Conservation (phyloP, 1,284 basidiomycete species). For the Exobasidium rhododendri region DNA sequence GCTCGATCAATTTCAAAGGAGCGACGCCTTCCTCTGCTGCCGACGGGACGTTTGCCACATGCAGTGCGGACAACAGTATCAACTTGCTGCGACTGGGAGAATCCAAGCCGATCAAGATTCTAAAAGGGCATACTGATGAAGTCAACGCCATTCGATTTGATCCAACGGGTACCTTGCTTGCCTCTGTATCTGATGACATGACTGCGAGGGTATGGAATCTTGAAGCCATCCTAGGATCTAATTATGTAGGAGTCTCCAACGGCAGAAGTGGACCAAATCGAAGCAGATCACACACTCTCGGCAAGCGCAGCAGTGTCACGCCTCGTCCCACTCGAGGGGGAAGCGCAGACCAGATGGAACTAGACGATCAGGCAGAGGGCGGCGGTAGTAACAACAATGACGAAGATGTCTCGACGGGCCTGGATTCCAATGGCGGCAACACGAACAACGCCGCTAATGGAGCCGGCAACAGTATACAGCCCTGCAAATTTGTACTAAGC, state of each 20-base stretch:
- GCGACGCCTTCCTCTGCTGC: constrained; percentile 6
- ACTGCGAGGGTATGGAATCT: constrained; percentile 49
- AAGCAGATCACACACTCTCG: not conserved
- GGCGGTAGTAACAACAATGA: too few species aligned
- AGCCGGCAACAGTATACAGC: not conserved
- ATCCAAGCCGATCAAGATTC: constrained; percentile 45
- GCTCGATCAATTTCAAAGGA: constrained; percentile 13
- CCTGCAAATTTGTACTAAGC: constrained; percentile 17
- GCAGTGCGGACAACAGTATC: constrained; percentile 52
- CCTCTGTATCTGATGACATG: constrained; percentile 49
- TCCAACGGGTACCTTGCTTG: constrained; percentile 49
- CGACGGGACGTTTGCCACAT: constrained; percentile 50
- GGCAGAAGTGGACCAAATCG: not conserved
- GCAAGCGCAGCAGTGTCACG: constrained; percentile 26
- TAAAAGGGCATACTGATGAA: constrained; percentile 51
- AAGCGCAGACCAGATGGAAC: constrained; percentile 31
- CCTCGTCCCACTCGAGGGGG: constrained; percentile 27
- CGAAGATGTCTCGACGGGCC: not conserved
- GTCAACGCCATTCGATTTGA: constrained; percentile 54
- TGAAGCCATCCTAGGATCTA: constrained; percentile 15
- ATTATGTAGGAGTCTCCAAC: not conserved
- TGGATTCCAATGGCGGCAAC: not conserved
- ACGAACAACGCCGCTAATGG: not conserved
- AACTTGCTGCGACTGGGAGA: constrained; percentile 49
- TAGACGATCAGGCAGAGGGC: constrained; percentile 13